phyloP scores from a whole-genome alignment of 768 basidiomycete genomes.

The Agaricus bisporus region DNA sequence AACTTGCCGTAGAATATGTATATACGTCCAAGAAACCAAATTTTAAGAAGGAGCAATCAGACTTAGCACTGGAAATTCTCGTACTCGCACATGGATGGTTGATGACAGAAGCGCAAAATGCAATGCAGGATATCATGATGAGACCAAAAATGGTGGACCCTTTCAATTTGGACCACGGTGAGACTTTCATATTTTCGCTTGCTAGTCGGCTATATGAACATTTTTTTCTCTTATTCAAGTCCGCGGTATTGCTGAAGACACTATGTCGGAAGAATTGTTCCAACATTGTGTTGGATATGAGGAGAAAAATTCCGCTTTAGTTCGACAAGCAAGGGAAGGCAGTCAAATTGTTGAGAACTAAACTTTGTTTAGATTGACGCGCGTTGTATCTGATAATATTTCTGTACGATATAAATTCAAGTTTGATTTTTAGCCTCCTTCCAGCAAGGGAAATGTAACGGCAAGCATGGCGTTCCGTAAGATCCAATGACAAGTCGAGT shows the following conservation, averaged over 20 bases:
- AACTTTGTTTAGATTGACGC: background rate
- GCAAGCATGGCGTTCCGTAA: too few relatives aligned
- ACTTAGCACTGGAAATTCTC: slow-evolving; percentile 10
- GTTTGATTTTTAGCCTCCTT: too few relatives aligned
- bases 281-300: slow-evolving; percentile 22
- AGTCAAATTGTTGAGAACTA: background rate
- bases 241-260: slow-evolving; percentile 13
- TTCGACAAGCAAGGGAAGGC: background rate
- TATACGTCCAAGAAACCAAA: slow-evolving; percentile 20
- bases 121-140: slow-evolving; percentile 9
- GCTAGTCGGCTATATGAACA: background rate
- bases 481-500: too few relatives aligned
- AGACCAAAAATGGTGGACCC: slow-evolving; percentile 21
- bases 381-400: background rate
- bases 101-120: slow-evolving; percentile 1
- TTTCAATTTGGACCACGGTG: slow-evolving; percentile 22
- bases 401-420: too few relatives aligned
- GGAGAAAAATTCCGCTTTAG: slow-evolving; percentile 15
- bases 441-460: too few relatives aligned
- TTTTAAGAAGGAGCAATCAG: slow-evolving; percentile 1
- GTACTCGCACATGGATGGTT: slow-evolving; percentile 7
- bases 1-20: slow-evolving; percentile 21
- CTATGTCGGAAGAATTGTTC: slow-evolving; percentile 17
- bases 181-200: slow-evolving; percentile 6
- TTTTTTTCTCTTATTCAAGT: slow-evolving; percentile 14